These are phyloP conservation scores for Schwanniomyces polymorphus DNA, from an alignment of 805 yeast species.

Conservation along the genomic window DNA sequence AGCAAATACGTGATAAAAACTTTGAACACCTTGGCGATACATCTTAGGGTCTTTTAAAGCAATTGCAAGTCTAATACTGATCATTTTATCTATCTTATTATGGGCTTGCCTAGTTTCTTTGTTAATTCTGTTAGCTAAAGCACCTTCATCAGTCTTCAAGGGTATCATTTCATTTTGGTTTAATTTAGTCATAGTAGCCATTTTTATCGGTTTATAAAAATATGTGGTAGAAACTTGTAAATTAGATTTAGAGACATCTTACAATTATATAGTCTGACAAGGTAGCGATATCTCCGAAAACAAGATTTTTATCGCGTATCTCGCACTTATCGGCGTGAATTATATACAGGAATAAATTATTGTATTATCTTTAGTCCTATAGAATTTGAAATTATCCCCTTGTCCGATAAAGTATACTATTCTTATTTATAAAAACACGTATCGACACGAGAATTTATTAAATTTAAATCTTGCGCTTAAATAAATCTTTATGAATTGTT, in stretches of 20 bases:
- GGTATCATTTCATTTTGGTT: constrained; percentile 62
- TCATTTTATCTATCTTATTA: constrained; percentile 65
- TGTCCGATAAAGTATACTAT: too few species aligned
- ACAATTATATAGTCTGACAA: background rate
- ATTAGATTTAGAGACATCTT: background rate
- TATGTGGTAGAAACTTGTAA: background rate
- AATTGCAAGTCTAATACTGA: constrained; percentile 68
- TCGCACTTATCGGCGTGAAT: constrained; percentile 5
- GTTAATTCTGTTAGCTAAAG: constrained; percentile 81
- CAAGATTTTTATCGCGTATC: background rate
- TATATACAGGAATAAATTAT: background rate
- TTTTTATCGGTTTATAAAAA: constrained; percentile 1
- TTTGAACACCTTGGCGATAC: constrained; percentile 78
- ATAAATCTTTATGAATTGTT: too few species aligned
- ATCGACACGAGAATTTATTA: too few species aligned
- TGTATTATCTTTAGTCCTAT: too few species aligned
- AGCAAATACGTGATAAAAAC: constrained; percentile 67
- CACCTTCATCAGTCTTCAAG: constrained; percentile 76
- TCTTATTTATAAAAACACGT: too few species aligned
- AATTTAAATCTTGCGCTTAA: too few species aligned
- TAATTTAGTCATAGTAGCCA: constrained; percentile 25
- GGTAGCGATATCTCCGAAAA: constrained; percentile 6
- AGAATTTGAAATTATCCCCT: too few species aligned
- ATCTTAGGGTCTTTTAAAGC: constrained; percentile 75
- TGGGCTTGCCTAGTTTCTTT: constrained; percentile 64